Evolutionary conservation across 176 grass and related monocot genomes (phyloP), one percentile per base, ranked within the genome.

Genomic region (Ananas comosus): DNA sequence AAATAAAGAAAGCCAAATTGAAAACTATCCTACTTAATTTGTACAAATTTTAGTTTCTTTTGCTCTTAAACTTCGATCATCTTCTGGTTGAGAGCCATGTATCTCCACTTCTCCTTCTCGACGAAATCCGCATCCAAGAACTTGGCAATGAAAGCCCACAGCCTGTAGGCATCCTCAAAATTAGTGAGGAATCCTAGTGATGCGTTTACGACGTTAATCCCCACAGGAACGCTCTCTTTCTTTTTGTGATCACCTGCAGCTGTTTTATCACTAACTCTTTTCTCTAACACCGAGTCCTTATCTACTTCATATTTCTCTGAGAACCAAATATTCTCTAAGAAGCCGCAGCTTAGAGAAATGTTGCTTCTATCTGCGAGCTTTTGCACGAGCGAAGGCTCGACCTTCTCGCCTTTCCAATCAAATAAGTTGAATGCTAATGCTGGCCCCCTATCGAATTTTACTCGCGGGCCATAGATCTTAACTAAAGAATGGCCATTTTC

Each of bases 71-170:
- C 72, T 51, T 91, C 88, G 51, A 89, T 78, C 23, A 82, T 85
- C 77, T 70, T 91, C 76, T 91, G 92, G 75, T 91, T 96, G 12
- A 96, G 78, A 72, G 88, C 81, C 54, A 85, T 91, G 67, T 96
- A 91, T 78, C 92, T 96, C 92, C 88, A 96, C 70, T 80, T 78
- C 76, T 96, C 92, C 76, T 91, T 96, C 76, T 96, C 92, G 48
- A 96, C 81, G 64, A 91, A 96, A 64, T 96, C 88, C 13, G 92
- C 92, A 82, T 96, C 88, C 68, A 96, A 53, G 74, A 96, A 91
- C 72, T 85, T 96, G 47, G 92, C 92, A 64, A 96, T 76, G 58
- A 96, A 96, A 75, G 76, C 85, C 92, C 88, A 91, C 66, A 96
- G 76, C 76, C 67, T 89, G 68, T 91, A 96, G 0, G 85, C 92